Percentiles rank a stretch among this genome's conserved stretches.
Conservation (phyloP, 495 filamentous ascomycete genomes). For the Paragyromitra xinjiangensis region DNA sequence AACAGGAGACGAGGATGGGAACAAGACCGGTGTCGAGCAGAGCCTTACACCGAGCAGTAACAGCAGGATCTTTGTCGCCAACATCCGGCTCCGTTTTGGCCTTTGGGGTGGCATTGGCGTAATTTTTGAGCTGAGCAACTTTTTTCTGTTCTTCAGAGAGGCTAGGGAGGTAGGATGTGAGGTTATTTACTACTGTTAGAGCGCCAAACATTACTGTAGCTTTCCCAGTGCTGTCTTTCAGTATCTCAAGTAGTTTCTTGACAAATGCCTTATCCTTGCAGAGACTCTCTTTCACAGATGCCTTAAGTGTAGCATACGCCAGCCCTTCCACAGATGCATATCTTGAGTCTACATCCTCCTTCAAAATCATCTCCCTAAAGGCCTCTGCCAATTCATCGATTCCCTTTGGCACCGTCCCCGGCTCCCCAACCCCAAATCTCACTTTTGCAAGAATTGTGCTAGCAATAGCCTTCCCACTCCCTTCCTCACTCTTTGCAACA, state of each 20-base stretch:
- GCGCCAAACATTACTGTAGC: conserved; percentile 83
- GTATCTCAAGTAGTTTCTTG: conserved; percentile 68
- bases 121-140: conserved; percentile 87
- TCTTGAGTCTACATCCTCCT: conserved; percentile 63
- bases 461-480: conserved; percentile 68
- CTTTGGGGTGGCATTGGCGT: conserved; percentile 78
- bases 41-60: conserved; percentile 76
- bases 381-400: conserved; percentile 77
- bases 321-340: conserved; percentile 87
- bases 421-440: conserved; percentile 60
- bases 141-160: conserved; percentile 90
- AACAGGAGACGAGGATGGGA: conserved; percentile 74
- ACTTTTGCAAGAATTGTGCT: conserved; percentile 87
- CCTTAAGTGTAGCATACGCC: conserved; percentile 85
- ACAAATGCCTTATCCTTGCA: conserved; percentile 72
- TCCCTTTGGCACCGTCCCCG: conserved; percentile 61
- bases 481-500: conserved; percentile 69
- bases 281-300: conserved; percentile 82
- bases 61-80: conserved; percentile 76
- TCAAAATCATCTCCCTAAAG: conserved; percentile 79
- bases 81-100: conserved; percentile 69
- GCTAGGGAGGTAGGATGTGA: conserved; percentile 81
- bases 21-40: conserved; percentile 80
- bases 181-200: conserved; percentile 80
- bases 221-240: conserved; percentile 69